These are phyloP conservation scores for Candolleomyces aberdarensis DNA, from an alignment of 768 basidiomycete species.

Conservation along the genomic window DNA sequence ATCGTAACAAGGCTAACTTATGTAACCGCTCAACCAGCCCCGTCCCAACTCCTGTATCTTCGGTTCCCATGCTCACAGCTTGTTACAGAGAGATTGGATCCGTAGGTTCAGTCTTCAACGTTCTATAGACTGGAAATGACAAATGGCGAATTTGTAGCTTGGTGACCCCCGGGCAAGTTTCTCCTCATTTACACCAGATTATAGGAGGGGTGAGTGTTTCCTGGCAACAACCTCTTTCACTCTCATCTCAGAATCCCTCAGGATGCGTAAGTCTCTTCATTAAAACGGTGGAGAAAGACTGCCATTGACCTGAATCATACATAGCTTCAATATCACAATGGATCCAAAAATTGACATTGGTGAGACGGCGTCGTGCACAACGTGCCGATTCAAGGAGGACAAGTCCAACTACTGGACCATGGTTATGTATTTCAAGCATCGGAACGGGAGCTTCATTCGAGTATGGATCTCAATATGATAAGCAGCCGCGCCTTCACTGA, in stretches of 20 bases:
- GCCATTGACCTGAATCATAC: not conserved
- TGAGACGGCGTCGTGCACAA: conserved; percentile 11
- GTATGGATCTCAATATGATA: not conserved
- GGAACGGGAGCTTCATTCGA: conserved; percentile 11
- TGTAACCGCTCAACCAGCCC: no score
- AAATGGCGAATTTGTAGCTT: not conserved
- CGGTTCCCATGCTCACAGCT: conserved; percentile 3
- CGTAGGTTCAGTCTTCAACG: not conserved
- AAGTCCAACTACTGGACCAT: conserved; percentile 15
- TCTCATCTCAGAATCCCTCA: not conserved
- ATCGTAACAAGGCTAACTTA: no score
- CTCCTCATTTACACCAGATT: conserved; percentile 9
- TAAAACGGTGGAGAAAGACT: no score
- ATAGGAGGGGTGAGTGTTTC: conserved; percentile 5
- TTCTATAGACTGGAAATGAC: no score
- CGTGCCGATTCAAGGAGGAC: conserved; percentile 13
- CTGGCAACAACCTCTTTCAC: not conserved
- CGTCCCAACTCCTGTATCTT: not conserved
- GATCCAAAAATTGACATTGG: conserved; percentile 7
- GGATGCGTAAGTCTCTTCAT: conserved; percentile 4
- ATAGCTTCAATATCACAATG: conserved; percentile 12
- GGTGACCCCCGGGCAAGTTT: conserved; percentile 7
- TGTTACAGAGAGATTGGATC: conserved; percentile 2
- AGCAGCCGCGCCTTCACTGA: not conserved
- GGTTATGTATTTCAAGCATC: conserved; percentile 13